Evolutionary conservation across 805 yeast species (phyloP), one percentile per base, ranked within the genome.

Genomic region (Kurtzmaniella cleridarum): DNA sequence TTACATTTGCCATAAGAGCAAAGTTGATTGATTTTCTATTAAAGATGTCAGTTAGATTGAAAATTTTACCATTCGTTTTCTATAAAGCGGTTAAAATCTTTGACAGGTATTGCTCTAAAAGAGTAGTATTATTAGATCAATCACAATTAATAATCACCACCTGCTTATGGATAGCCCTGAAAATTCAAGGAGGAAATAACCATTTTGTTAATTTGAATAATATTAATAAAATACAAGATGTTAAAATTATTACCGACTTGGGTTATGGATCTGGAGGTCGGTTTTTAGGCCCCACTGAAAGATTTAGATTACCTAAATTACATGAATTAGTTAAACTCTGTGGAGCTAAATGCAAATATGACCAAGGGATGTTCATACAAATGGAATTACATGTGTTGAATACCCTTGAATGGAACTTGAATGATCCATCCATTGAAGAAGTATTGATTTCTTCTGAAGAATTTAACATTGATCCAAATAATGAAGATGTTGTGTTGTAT

Each of bases 111-210:
- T 85, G 95, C 57, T 84, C 95, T 38, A 84, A 81, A 51, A 73
- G 98, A 50, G 79, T 89, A 6, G 93, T 90, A 1, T 73, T 84
- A 46, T 77, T 81, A 48, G 90, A 85, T 41, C 98, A 90, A 62
- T 81, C 87, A 44, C 96, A 90, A 60, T 71, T 91, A 39, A 91
- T 91, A 9, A 88, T 95, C 26, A 84, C 95, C 44, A 87, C 96
- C 3, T 87, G 96, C 44, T 66, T 91, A 27, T 91, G 98, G 97
- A 75, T 91, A 26, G 87, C 96, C 2, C 81, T 96, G 18, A 91
- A 91, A 59, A 72, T 81, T n/a, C 76, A 76, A 51, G 87, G 87
- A 35, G 87, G 87, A 29, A 80, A 82, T 58, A 78, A 78, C 48
- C 87, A 80, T 59, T 76, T 79, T 48, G 73, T 77, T 39, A 77